Conservation (phyloP, 2,329 filamentous ascomycete species). For the Arachnopeziza araneosa region DNA sequence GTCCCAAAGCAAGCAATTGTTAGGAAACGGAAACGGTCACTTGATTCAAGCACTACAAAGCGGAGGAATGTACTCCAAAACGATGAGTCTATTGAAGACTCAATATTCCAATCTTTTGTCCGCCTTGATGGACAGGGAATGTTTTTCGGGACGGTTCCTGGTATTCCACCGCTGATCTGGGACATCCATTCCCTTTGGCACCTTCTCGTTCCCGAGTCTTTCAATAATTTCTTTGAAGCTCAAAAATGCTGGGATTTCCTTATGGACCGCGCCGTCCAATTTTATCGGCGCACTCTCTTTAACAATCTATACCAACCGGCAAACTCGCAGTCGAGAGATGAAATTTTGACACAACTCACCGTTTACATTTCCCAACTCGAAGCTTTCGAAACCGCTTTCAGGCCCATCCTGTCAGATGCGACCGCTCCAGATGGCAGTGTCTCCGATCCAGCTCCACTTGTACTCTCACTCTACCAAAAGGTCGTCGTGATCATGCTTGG, state of each 20-base stretch:
- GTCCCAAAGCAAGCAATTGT: background rate
- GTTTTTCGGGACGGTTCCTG: slow-evolving; percentile 25
- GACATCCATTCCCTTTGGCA: slow-evolving; percentile 25
- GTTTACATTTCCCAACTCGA: slow-evolving; percentile 14
- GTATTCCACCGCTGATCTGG: slow-evolving; percentile 25
- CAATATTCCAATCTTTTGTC: slow-evolving; percentile 26
- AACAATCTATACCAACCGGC: slow-evolving; percentile 17
- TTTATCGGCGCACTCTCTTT: slow-evolving; percentile 23
- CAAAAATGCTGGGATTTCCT: slow-evolving; percentile 28
- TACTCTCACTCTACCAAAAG: slow-evolving; percentile 22
- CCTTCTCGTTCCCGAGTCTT: slow-evolving; percentile 21
- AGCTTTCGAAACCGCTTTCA: slow-evolving; percentile 22
- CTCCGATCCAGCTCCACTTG: slow-evolving; percentile 19
- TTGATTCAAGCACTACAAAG: slow-evolving; percentile 6
- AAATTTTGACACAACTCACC: slow-evolving; percentile 14
- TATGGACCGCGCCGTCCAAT: slow-evolving; percentile 25
- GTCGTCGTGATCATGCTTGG: slow-evolving; percentile 18
- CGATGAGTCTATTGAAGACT: slow-evolving; percentile 25
- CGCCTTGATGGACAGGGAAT: slow-evolving; percentile 23
- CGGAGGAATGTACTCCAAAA: slow-evolving; percentile 14
- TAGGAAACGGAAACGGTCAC: slow-evolving; percentile 13
- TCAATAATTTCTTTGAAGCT: slow-evolving; percentile 21
- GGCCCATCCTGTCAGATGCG: slow-evolving; percentile 21
- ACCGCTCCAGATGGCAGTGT: slow-evolving; percentile 17
- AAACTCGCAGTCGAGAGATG: slow-evolving; percentile 11